Conservation (phyloP, 495 filamentous ascomycete species). For the Xanthoparmelia taractica region DNA sequence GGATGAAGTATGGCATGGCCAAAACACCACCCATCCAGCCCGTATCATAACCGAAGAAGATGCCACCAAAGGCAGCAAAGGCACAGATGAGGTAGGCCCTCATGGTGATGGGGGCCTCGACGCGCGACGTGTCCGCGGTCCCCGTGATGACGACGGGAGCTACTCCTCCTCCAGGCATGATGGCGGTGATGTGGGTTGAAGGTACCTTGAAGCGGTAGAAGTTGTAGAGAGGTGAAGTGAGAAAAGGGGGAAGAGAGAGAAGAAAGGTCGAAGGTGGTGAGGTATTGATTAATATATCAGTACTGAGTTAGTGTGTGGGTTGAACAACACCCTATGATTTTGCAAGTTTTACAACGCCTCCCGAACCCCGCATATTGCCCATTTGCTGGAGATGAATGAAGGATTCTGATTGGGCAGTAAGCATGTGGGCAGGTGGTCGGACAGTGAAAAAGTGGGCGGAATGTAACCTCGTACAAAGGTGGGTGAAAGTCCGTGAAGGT, state of each 20-base stretch:
- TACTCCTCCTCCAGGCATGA: conserved; percentile 35
- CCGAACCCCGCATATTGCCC: conserved; percentile 8
- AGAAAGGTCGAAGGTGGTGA: background rate
- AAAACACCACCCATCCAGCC: conserved; percentile 50
- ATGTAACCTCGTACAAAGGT: conserved; percentile 11
- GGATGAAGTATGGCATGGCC: conserved; percentile 45
- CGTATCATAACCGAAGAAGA: conserved; percentile 50
- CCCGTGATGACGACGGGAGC: conserved; percentile 24
- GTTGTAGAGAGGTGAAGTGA: background rate
- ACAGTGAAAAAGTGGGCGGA: background rate
- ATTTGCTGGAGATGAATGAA: too few relatives aligned
- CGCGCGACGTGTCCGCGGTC: conserved; percentile 36
- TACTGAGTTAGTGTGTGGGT: background rate
- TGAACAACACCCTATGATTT: background rate
- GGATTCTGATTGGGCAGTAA: background rate
- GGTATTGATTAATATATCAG: background rate
- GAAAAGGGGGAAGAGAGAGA: background rate
- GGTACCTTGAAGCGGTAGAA: background rate
- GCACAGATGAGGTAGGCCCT: conserved; percentile 57
- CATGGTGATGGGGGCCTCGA: conserved; percentile 56
- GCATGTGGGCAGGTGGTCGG: background rate
- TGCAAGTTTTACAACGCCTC: background rate
- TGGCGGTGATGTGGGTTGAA: conserved; percentile 10
- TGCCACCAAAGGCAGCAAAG: conserved; percentile 53
- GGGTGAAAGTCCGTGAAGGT: conserved; percentile 12